phyloP scores from a whole-genome alignment of 2,329 filamentous ascomycete genomes.

The Delphinella strobiligena region DNA sequence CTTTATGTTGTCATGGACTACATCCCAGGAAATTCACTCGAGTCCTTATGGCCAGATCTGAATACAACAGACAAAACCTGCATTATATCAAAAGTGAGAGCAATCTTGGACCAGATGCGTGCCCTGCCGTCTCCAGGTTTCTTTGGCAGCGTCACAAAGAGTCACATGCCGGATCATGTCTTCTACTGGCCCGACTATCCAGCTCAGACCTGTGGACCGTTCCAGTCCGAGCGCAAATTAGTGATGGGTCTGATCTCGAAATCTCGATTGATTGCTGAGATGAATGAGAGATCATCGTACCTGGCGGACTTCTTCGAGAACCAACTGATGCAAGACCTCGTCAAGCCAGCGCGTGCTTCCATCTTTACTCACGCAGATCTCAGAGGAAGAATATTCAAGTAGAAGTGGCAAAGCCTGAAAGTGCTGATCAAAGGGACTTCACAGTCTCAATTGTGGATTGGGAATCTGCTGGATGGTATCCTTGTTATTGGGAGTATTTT shows the following conservation, averaged over 20 bases:
- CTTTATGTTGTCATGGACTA: neutral
- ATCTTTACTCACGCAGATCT: neutral
- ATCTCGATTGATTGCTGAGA: neutral
- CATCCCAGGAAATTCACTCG: neutral
- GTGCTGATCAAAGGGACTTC: neutral
- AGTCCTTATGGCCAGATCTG: neutral
- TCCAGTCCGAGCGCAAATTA: neutral
- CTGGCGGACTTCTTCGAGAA: neutral
- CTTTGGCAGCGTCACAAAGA: neutral
- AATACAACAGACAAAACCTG: neutral
- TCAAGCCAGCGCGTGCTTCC: neutral
- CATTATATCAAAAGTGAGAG: neutral
- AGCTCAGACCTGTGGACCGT: neutral
- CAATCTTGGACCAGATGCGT: neutral
- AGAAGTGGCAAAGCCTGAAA: neutral
- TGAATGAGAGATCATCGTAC: neutral
- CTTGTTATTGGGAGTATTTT: neutral
- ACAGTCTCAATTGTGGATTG: neutral
- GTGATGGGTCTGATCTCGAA: neutral
- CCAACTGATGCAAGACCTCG: neutral
- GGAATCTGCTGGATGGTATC: neutral
- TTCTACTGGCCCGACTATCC: neutral
- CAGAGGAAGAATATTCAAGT: neutral
- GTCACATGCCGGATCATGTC: neutral
- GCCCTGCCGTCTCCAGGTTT: neutral